Evolutionary conservation across 192 early-diverging fungal species (phyloP), one percentile per base, ranked within the genome.

Genomic region (Umbelopsis vinacea): DNA sequence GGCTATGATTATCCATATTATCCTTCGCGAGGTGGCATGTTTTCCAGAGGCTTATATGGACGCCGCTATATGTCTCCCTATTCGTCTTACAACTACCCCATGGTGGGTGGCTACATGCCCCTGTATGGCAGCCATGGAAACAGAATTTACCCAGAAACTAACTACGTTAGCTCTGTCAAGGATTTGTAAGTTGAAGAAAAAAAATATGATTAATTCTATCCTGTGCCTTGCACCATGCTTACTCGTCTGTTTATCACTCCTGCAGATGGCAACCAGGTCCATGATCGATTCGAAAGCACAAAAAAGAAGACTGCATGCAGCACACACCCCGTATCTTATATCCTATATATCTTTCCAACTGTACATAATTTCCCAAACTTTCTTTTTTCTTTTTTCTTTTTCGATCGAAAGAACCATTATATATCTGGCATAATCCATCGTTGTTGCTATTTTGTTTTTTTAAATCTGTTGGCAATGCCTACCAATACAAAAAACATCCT

Each of bases 81-180:
- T 63, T 63, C 57, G 6, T 63, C 57, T 17, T 63, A 63, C 15
- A 37, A 29, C 57, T 63, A 63, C 17, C 57, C 57, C n/a, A 63
- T 63, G 57, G 57, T 63, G 33, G 57, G 57, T 63, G 57, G 57
- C 33, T 63, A 63, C 33, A 37, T 63, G 33, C 57, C 57, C 57
- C 17, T 63, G 57, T 63, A 63, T 29, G 57, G 57, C 26, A 63
- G 57, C 57, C 57, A 63, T 26, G 57, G 57, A 3, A 63, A 63
- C 33, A 29, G 57, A 63, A 63, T 63, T 37, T 63, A 63, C 57
- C 57, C 57, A 37, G 57, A 63, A 26, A 63, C 57, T 14, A 63
- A 63, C 57, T 63, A 35, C 35, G 57, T 63, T 17, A 63, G 57
- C 33, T 63, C 57, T 63, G 57, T 63, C 33, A 63, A 63, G 33